A percentile compares a stretch with the other conserved stretches of the same genome.
These are phyloP conservation scores for Arabis hirsuta DNA, from an alignment of 345 rosid genomes.

Conservation along the genomic window DNA sequence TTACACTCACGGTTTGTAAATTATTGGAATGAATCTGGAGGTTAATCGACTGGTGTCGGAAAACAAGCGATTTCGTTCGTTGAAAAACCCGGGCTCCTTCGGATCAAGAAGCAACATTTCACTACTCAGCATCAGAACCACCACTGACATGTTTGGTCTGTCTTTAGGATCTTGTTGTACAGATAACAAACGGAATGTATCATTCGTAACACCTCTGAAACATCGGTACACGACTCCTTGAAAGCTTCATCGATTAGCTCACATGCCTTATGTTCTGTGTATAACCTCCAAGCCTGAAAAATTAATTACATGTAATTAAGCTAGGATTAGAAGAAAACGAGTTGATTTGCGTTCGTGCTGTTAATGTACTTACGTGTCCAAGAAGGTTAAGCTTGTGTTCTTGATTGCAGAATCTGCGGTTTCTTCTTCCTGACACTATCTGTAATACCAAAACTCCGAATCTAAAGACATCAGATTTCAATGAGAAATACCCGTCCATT, in stretches of 20 bases:
- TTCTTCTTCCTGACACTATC: slow-evolving; percentile 44
- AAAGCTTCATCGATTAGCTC: slow-evolving; percentile 38
- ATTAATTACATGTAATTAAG: not conserved
- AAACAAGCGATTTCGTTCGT: slow-evolving; percentile 40
- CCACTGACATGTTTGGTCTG: slow-evolving; percentile 44
- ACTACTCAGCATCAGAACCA: slow-evolving; percentile 42
- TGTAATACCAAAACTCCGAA: slow-evolving; percentile 44
- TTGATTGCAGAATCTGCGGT: slow-evolving; percentile 41
- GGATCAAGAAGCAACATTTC: slow-evolving; percentile 47
- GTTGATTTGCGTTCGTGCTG: not conserved
- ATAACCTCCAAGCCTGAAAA: slow-evolving; percentile 44
- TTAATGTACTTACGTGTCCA: slow-evolving; percentile 65
- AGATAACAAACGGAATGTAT: slow-evolving; percentile 44
- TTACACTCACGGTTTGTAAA: slow-evolving; percentile 41
- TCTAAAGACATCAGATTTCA: slow-evolving; percentile 47
- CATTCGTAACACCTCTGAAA: slow-evolving; percentile 43
- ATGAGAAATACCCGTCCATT: slow-evolving; percentile 42
- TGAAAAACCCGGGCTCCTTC: slow-evolving; percentile 41
- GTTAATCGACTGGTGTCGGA: slow-evolving; percentile 41
- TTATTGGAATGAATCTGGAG: slow-evolving; percentile 39
- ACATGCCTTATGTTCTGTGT: slow-evolving; percentile 43
- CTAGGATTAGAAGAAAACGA: not conserved
- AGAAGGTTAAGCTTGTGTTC: slow-evolving; percentile 63
- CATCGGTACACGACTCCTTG: slow-evolving; percentile 24
- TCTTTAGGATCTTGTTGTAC: slow-evolving; percentile 46